Evolutionary conservation across 1,284 basidiomycete genomes (phyloP), one percentile per base, ranked within the genome.

Genomic region (Pholiota adiposa): DNA sequence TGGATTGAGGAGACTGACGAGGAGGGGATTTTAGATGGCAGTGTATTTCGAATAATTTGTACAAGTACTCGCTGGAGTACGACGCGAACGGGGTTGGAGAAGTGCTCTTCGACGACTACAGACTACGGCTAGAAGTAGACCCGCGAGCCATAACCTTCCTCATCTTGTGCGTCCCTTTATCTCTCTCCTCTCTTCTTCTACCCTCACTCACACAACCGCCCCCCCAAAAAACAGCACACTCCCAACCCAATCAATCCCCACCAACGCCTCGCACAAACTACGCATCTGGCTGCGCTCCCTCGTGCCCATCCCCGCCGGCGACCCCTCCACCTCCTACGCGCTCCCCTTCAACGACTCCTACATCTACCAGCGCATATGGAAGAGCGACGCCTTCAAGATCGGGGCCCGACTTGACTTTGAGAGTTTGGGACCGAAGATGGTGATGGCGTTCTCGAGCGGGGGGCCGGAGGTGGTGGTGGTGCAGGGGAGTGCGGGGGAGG

Each of bases 361-460:
- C 64, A 71, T 84, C 56, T 87, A 83, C 67, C 85, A 87, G 64
- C 82, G 86, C 16, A 73, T 88, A 64, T 87, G 80, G 79, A 85
- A 85, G 69, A 76, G 75, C 16, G 85, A 88, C 65, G 69, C 73
- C n/a, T 83, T 87, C 69, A 86, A 84, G 65, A 67, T 87, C n/a
- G 84, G 86, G 9, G 77, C 76, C 0, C 68, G 74, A 25, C 77
- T 87, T 25, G 76, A 81, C 59, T 88, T 88, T 59, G 74, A 76
- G 12, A 69, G 76, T 0, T 67, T 85, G 36, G 77, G 81, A 4
- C 66, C 64, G 41, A 82, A 77, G 64, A 72, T 84, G 68, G 67
- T 83, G 11, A 81, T 85, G 73, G 86, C 77, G 8, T 76, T 77
- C 54, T 68, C 75, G 4, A 65, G 67, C 46, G 74, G 75, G 12